These are phyloP conservation scores for Nakaseomyces nivariensis DNA, from an alignment of 1,139 yeast genomes.

Conservation along the genomic window DNA sequence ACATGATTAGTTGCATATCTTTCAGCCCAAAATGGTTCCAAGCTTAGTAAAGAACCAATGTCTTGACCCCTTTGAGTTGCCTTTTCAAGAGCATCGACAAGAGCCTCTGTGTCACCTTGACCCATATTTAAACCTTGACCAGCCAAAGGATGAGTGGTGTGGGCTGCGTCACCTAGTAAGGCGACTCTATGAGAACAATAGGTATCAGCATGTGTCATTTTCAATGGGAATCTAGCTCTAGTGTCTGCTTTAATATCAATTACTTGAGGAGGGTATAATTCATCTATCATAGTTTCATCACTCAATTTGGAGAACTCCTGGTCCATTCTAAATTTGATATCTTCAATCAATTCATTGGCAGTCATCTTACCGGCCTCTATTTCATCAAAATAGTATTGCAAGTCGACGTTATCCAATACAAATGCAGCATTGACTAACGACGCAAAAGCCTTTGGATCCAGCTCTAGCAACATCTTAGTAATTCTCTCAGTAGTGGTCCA, in stretches of 20 bases:
- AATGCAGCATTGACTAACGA: constrained; percentile 78
- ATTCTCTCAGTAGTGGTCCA: constrained; percentile 85
- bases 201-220: constrained; percentile 81
- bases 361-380: constrained; percentile 34
- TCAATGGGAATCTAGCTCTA: constrained; percentile 83
- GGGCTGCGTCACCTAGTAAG: constrained; percentile 95
- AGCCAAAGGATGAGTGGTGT: constrained; percentile 92
- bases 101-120: constrained; percentile 77
- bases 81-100: constrained; percentile 57
- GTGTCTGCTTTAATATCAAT: constrained; percentile 49
- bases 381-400: constrained; percentile 59
- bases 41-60: constrained; percentile 63
- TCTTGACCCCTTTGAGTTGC: constrained; percentile 77
- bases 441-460: constrained; percentile 54
- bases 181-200: constrained; percentile 81
- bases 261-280: constrained; percentile 58
- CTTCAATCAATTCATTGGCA: constrained; percentile 47
- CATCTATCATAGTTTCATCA: constrained; percentile 39
- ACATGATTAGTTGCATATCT: constrained; percentile 74
- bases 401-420: constrained; percentile 65
- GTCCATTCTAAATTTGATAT: constrained; percentile 63
- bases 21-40: constrained; percentile 78
- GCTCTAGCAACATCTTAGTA: constrained; percentile 50
- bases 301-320: constrained; percentile 34
- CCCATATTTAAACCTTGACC: constrained; percentile 99